Conservation (phyloP, 1,284 basidiomycete species). For the Malassezia furfur region DNA sequence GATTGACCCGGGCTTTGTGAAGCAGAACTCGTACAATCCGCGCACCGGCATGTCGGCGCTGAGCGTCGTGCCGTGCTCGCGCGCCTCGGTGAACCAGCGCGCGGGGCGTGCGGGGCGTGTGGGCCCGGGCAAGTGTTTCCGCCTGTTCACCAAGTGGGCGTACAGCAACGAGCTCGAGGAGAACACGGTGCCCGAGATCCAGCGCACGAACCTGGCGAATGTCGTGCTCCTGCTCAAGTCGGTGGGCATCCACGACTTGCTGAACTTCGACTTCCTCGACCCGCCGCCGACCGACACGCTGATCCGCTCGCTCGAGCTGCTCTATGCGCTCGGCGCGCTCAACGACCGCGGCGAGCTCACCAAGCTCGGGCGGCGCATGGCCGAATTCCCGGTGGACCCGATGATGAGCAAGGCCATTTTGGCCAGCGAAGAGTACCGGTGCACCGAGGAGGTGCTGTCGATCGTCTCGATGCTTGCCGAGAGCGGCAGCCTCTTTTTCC, state of each 20-base stretch:
- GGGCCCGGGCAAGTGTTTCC: constrained; percentile 95
- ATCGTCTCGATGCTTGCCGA: constrained; percentile 97
- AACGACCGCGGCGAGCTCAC: constrained; percentile 94
- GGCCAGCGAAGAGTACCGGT: constrained; percentile 83
- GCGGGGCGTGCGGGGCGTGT: constrained; percentile 95
- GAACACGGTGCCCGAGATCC: constrained; percentile 58
- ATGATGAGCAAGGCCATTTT: constrained; percentile 95
- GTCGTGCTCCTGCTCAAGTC: constrained; percentile 59
- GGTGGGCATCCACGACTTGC: constrained; percentile 58
- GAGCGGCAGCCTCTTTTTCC: constrained; percentile 84
- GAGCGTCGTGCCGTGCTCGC: constrained; percentile 61
- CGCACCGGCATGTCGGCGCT: constrained; percentile 44
- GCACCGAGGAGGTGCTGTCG: constrained; percentile 92
- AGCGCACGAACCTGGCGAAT: constrained; percentile 53
- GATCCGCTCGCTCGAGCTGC: constrained; percentile 80
- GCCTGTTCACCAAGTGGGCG: constrained; percentile 62
- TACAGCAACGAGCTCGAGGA: constrained; percentile 58
- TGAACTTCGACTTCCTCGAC: constrained; percentile 59
- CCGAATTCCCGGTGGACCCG: constrained; percentile 96
- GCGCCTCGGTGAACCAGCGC: constrained; percentile 91
- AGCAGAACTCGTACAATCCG: constrained; percentile 48
- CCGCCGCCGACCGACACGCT: constrained; percentile 87
- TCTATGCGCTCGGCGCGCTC: constrained; percentile 89
- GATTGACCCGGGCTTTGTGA: constrained; percentile 47
- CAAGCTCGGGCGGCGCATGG: constrained; percentile 90